Base-by-base conservation (phyloP, 345 rosid species). In the Physaria fendleri region DNA sequence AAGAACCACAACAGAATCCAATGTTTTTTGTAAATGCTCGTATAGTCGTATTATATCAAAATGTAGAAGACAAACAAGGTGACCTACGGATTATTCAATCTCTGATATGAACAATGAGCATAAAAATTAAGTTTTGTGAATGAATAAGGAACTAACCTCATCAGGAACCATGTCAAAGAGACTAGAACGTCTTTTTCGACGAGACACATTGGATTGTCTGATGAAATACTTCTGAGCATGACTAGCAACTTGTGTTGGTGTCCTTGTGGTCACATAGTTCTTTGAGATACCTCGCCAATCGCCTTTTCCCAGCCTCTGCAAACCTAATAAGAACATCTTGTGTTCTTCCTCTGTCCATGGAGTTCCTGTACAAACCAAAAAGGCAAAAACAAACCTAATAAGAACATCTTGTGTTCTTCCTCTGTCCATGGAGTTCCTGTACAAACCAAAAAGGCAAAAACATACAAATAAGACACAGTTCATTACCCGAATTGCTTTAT, bases 341-440 rank as follows among this genome's bases (percentile, higher is more conserved):
- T 94, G 99, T 58, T 94, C 99, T 30, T 94, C 97, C 74, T 87
- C 99, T 1, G 99, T 94, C 99, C 99, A 94, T 3, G 99, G 99
- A 42, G 83, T 84, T 63, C 97, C 97, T 94, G 69, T 29, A 70
- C 59, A 25, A 17, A 43, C 5, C 43, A 65, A 17, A 34, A 15
- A 33, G 24, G 16, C 17, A 35, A 58, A 33, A 8, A 27, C 3
- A 9, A 27, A 6, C 5, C 8, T n/a, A 27, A 28, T 28, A 8
- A 28, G 10, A 44, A 94, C 85, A 90, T 77, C 64, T 96, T 88
- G 65, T 94, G 99, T 58, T 94, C 99, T 30, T 94, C 97, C 74
- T 87, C 99, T 1, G 99, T 94, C 99, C 99, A 94, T 3, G 99
- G 99, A 42, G 83, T 84, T 63, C 97, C 97, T 94, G 69, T 29